A percentile compares a stretch with the other conserved stretches of the same genome.
Evolutionary conservation across 2,329 filamentous ascomycete genomes (phyloP).

Genomic region (Cordyceps tenuipes): DNA sequence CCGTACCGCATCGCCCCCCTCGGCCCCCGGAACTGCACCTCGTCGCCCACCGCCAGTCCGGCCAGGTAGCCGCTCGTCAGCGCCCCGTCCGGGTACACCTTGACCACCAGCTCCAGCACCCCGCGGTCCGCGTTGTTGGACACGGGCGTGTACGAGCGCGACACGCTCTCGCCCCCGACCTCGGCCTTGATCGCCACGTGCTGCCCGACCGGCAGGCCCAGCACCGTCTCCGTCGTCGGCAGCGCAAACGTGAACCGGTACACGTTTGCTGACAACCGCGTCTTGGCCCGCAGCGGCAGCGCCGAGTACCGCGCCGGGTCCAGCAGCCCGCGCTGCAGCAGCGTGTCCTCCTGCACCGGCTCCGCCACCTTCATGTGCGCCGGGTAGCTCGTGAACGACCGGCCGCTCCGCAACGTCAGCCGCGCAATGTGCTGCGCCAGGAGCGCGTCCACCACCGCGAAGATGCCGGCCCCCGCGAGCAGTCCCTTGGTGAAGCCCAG

Average conservation of each 20-base stretch:
- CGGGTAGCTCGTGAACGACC: conserved; percentile 26
- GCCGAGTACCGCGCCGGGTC: conserved; percentile 38
- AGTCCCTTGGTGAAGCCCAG: conserved; percentile 31
- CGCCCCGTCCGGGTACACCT: conserved; percentile 41
- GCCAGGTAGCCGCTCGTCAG: conserved; percentile 42
- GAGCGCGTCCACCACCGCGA: conserved; percentile 25
- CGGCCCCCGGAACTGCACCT: conserved; percentile 44
- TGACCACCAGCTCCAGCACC: conserved; percentile 41
- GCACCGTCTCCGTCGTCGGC: conserved; percentile 32
- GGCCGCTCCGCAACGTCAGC: conserved; percentile 23
- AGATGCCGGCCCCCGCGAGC: conserved; percentile 25
- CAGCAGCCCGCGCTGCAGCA: conserved; percentile 38
- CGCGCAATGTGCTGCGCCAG: conserved; percentile 22
- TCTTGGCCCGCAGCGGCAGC: conserved; percentile 35
- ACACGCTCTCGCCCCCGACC: conserved; percentile 36
- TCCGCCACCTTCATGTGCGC: conserved; percentile 32
- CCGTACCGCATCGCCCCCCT: conserved; percentile 48
- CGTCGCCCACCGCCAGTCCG: conserved; percentile 38
- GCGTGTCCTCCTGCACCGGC: conserved; percentile 28
- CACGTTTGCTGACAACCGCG: conserved; percentile 32
- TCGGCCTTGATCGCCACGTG: conserved; percentile 44
- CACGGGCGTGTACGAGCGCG: conserved; percentile 46
- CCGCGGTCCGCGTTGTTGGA: conserved; percentile 44
- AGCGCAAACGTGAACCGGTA: conserved; percentile 41
- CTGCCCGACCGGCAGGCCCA: conserved; percentile 49